Evolutionary conservation across 2,329 filamentous ascomycete genomes (phyloP).

Genomic region (Neonectria magnoliae): DNA sequence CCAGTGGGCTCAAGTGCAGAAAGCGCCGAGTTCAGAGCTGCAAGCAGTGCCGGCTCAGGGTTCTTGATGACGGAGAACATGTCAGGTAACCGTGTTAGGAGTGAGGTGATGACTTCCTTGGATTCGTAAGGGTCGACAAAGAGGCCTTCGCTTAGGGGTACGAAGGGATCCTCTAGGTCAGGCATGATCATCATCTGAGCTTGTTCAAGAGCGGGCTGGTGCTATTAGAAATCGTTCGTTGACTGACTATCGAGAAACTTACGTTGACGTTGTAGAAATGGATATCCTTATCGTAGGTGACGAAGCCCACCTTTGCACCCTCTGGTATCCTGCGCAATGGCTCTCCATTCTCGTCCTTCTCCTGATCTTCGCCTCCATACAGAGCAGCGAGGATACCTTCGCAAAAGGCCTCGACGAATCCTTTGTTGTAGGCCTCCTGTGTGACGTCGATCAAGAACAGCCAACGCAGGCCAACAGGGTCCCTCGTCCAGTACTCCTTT

Average conservation of each 20-base stretch:
- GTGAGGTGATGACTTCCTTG: slow-evolving; percentile 84
- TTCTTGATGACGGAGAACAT: slow-evolving; percentile 91
- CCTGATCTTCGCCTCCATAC: slow-evolving; percentile 73
- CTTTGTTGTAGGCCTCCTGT: slow-evolving; percentile 89
- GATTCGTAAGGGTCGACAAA: slow-evolving; percentile 96
- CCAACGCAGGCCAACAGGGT: slow-evolving; percentile 87
- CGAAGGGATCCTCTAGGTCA: slow-evolving; percentile 95
- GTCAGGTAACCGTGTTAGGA: slow-evolving; percentile 83
- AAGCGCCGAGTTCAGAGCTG: slow-evolving; percentile 83
- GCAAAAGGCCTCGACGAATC: slow-evolving; percentile 89
- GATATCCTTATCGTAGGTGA: slow-evolving; percentile 95
- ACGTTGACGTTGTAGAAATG: slow-evolving; percentile 97
- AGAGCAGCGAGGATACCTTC: slow-evolving; percentile 86
- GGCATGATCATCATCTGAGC: slow-evolving; percentile 99
- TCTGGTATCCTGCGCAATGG: slow-evolving; percentile 71
- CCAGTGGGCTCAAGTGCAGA: slow-evolving; percentile 87
- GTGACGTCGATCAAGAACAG: slow-evolving; percentile 94
- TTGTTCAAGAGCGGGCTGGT: slow-evolving; percentile 77
- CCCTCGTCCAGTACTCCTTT: slow-evolving; percentile 98
- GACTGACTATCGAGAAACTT: slow-evolving; percentile 49
- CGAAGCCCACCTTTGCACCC: slow-evolving; percentile 89
- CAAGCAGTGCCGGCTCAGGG: slow-evolving; percentile 87
- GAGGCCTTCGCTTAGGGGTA: slow-evolving; percentile 88
- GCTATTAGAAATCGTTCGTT: slow-evolving; percentile 26
- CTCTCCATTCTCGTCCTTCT: slow-evolving; percentile 61